phyloP scores from a whole-genome alignment of 2,329 filamentous ascomycete genomes.

The Bipolaris gigantea region DNA sequence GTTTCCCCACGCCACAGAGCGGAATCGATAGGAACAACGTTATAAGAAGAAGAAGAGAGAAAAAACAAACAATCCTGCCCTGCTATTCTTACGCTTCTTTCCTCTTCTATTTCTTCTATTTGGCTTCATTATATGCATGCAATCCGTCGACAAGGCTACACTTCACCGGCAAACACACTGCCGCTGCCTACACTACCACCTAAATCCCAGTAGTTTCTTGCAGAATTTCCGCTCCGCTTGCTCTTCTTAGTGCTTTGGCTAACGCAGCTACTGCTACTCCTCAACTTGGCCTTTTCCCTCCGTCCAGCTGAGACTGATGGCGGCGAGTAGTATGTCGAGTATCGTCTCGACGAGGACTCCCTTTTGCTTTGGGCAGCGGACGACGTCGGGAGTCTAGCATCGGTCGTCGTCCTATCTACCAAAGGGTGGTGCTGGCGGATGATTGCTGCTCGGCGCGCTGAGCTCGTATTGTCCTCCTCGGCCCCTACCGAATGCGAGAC shows the following conservation, averaged over 20 bases:
- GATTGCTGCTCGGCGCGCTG: conserved; percentile 72
- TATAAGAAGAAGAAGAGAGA: no score
- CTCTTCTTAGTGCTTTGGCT: conserved; percentile 83
- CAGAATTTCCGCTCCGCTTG: conserved; percentile 69
- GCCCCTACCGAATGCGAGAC: conserved; percentile 30
- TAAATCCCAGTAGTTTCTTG: conserved; percentile 90
- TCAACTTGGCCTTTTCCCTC: conserved; percentile 15
- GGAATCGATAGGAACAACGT: no score
- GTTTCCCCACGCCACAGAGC: no score
- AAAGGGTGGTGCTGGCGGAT: conserved; percentile 89
- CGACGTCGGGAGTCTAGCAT: conserved; percentile 32
- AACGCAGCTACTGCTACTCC: conserved; percentile 69
- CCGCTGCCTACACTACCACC: conserved; percentile 78
- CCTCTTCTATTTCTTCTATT: not conserved
- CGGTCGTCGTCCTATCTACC: conserved; percentile 58
- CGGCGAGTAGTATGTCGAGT: conserved; percentile 7
- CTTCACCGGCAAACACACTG: conserved; percentile 41
- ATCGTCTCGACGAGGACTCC: conserved; percentile 17
- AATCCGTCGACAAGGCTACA: not conserved
- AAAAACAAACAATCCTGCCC: no score
- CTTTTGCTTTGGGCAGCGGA: conserved; percentile 15
- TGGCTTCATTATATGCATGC: not conserved
- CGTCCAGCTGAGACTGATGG: not conserved
- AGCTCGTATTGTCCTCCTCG: conserved; percentile 33
- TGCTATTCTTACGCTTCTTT: not conserved